Percentiles rank a stretch among this genome's conserved stretches.
These are phyloP conservation scores for Termitomyces titanicus DNA, from an alignment of 768 basidiomycete genomes.

Conservation along the genomic window DNA sequence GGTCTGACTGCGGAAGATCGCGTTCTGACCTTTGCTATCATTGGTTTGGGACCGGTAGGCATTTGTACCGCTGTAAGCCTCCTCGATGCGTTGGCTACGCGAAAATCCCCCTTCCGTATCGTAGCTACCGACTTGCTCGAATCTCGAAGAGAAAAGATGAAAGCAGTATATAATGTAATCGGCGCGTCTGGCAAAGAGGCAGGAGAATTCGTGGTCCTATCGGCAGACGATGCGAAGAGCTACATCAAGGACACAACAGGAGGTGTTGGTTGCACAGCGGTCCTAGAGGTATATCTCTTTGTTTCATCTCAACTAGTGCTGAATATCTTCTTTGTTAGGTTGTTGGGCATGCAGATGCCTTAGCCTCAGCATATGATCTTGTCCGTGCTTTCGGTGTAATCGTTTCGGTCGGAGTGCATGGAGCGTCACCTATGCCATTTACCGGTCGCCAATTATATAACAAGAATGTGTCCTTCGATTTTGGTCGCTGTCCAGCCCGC, in stretches of 20 bases:
- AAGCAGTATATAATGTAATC: conserved; percentile 52
- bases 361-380: conserved; percentile 63
- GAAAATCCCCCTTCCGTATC: conserved; percentile 47
- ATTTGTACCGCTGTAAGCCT: conserved; percentile 64
- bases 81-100: conserved; percentile 52
- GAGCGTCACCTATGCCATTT: conserved; percentile 49
- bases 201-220: conserved; percentile 47
- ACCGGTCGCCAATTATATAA: conserved; percentile 58
- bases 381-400: conserved; percentile 76
- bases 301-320: background rate
- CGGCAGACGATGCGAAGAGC: conserved; percentile 48
- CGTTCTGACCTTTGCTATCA: conserved; percentile 55
- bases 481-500: conserved; percentile 78
- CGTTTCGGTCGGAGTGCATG: conserved; percentile 72
- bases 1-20: conserved; percentile 42
- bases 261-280: conserved; percentile 56
- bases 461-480: conserved; percentile 78
- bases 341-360: conserved; percentile 64
- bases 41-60: conserved; percentile 80
- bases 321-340: conserved; percentile 37
- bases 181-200: conserved; percentile 37
- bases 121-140: conserved; percentile 63
- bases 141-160: conserved; percentile 55
- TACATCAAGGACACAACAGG: conserved; percentile 50
- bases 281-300: conserved; percentile 54